Percentiles rank a stretch among this genome's conserved stretches.
Evolutionary conservation across 2,329 filamentous ascomycete species (phyloP).

Genomic region (Claviceps fusiformis): DNA sequence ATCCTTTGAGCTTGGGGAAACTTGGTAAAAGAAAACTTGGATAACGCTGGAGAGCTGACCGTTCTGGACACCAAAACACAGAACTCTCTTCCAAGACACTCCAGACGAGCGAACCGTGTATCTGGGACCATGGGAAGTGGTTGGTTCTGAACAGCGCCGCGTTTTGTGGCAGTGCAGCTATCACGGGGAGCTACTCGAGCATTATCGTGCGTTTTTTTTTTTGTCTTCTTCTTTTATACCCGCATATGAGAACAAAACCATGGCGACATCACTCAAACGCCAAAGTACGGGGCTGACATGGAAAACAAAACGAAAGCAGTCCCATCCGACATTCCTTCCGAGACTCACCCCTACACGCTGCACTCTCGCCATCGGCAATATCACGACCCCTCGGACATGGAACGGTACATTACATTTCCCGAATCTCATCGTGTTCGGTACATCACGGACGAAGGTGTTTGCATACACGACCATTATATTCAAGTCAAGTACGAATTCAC

Average conservation of each 20-base stretch:
- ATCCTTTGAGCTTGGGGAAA: background rate
- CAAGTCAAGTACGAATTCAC: slow-evolving; percentile 39
- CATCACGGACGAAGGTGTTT: slow-evolving; percentile 30
- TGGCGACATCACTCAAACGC: background rate
- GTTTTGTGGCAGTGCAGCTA: slow-evolving; percentile 41
- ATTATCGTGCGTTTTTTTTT: slow-evolving; percentile 25
- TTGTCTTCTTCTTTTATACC: background rate
- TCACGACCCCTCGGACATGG: slow-evolving; percentile 34
- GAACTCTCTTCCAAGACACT: slow-evolving; percentile 37
- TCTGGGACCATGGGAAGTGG: slow-evolving; percentile 39
- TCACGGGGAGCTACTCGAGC: slow-evolving; percentile 36
- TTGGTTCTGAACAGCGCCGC: slow-evolving; percentile 32
- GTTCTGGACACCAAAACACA: slow-evolving; percentile 13
- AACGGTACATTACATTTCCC: slow-evolving; percentile 33
- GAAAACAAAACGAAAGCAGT: slow-evolving; percentile 18
- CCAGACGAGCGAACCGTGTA: slow-evolving; percentile 35
- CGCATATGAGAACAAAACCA: background rate
- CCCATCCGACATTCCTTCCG: slow-evolving; percentile 29
- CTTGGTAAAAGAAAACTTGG: background rate
- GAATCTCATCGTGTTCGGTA: slow-evolving; percentile 36
- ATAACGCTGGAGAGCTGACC: slow-evolving; percentile 5
- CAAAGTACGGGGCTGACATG: background rate
- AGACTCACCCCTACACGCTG: slow-evolving; percentile 34
- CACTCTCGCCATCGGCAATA: slow-evolving; percentile 38
- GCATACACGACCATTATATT: slow-evolving; percentile 33